Evolutionary conservation across 495 filamentous ascomycete genomes (phyloP), one percentile per base, ranked within the genome.

Genomic region (Evansstolkia leycettana): DNA sequence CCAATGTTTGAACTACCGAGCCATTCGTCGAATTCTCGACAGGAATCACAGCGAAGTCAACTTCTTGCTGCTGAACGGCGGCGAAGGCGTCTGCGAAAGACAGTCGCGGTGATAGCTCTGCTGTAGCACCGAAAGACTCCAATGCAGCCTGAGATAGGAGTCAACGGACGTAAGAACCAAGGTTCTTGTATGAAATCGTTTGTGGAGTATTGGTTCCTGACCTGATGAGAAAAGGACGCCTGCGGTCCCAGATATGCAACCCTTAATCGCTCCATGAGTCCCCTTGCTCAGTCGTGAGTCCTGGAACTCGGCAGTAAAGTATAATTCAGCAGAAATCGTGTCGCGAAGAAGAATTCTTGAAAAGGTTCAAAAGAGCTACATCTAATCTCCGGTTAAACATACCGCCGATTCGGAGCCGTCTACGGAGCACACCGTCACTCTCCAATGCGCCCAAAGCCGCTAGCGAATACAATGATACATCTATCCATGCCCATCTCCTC

Each of bases 21-120:
- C 90, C 90, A 58, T 95, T 92, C 44, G 86, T 86, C 7, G 80
- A 88, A 59, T 98, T 98, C 57, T 98, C 90, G 60, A 92, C 88
- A 18, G 90, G 90, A 11, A 95, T 83, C 3, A 98, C 82, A 40
- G 86, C 89, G 47, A 75, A 80, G 39, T 66, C 55, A 0, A 70
- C 68, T 15, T 53, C 39, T 38, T 70, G 57, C 10, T 68, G 62
- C 55, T 94, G 86, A 13, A 94, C 78, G 11, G 73, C 67, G 19
- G 70, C 62, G 54, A 96, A 94, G 41, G 92, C 75, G 40, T 89
- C 86, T 72, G 62, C 39, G 36, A 70, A 59, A 0, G 78, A 81
- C 10, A 48, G 42, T 15, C 76, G 70, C 8, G 81, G 73, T 14
- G 60, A 44, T 31, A 86, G 64, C 16, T 72, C 55, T 32, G 66